Percentiles rank a stretch among this genome's conserved stretches.
Evolutionary conservation across 2,329 filamentous ascomycete genomes (phyloP).

Genomic region (Beauveria scarabaeidicola): DNA sequence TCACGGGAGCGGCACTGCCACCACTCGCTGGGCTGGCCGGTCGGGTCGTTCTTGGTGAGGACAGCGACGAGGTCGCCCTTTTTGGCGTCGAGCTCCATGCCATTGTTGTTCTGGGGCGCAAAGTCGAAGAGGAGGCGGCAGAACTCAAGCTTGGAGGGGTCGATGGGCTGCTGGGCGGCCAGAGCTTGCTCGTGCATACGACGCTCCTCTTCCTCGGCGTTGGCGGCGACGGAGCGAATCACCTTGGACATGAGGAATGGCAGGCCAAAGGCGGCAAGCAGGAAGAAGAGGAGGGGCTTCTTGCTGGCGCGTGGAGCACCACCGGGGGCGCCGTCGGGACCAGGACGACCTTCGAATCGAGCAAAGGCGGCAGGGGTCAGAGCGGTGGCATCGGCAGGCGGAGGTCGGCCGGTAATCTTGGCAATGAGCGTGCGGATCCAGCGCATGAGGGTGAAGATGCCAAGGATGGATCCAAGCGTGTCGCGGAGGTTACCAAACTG

Average conservation of each 20-base stretch:
- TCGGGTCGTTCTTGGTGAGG: constrained; percentile 82
- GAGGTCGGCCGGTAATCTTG: constrained; percentile 84
- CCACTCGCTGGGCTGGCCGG: constrained; percentile 91
- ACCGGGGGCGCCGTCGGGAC: constrained; percentile 54
- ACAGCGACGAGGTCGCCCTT: constrained; percentile 96
- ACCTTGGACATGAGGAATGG: constrained; percentile 97
- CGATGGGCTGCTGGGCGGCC: constrained; percentile 50
- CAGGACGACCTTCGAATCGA: constrained; percentile 65
- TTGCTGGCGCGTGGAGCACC: constrained; percentile 67
- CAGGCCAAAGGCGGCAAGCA: constrained; percentile 86
- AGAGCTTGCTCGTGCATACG: constrained; percentile 44
- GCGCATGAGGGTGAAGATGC: constrained; percentile 90
- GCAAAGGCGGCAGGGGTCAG: constrained; percentile 90
- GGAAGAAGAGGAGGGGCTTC: constrained; percentile 94
- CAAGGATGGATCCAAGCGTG: constrained; percentile 84
- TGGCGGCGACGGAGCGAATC: constrained; percentile 74
- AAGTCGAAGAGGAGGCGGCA: constrained; percentile 94
- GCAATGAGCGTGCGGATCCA: constrained; percentile 90
- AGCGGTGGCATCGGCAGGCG: constrained; percentile 75
- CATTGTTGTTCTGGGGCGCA: constrained; percentile 61
- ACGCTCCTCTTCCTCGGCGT: constrained; percentile 73
- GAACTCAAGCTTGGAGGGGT: constrained; percentile 90
- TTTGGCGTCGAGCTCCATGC: constrained; percentile 80
- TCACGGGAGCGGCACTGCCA: constrained; percentile 91
- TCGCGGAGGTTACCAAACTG: constrained; percentile 91